These are phyloP conservation scores for Acacia acuminata DNA, from an alignment of 306 rosid genomes.

Conservation along the genomic window DNA sequence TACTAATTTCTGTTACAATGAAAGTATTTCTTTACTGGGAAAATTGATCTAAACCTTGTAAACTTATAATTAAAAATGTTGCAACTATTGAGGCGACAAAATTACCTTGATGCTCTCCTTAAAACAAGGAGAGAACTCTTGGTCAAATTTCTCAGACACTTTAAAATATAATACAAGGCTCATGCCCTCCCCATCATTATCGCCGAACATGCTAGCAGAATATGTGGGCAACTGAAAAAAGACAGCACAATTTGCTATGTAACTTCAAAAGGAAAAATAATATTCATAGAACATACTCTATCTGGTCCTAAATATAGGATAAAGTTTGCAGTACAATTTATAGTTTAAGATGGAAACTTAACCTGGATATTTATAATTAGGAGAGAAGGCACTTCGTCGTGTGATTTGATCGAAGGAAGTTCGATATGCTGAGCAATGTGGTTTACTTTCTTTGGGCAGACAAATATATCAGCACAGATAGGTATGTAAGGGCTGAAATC, in stretches of 20 bases:
- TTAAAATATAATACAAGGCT: constrained; percentile 74
- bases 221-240: constrained; percentile 64
- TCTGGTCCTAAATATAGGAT: too few relatives aligned
- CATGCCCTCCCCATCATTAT: constrained; percentile 74
- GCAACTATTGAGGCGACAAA: neutral
- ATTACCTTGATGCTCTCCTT: constrained; percentile 66
- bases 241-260: constrained; percentile 7
- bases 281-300: neutral
- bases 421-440: constrained; percentile 78
- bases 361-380: constrained; percentile 82
- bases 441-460: constrained; percentile 54
- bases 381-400: constrained; percentile 60
- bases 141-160: constrained; percentile 57
- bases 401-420: constrained; percentile 60
- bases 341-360: constrained; percentile 1
- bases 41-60: neutral
- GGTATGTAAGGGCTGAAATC: constrained; percentile 60
- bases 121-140: constrained; percentile 50
- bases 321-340: too few relatives aligned
- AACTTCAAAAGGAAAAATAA: neutral
- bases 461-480: constrained; percentile 67
- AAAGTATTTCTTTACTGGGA: neutral
- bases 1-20: constrained; percentile 48
- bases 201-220: constrained; percentile 63
- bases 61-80: neutral